Conservation (phyloP, 106 monocot genomes). For the Iris macrosiphon region DNA sequence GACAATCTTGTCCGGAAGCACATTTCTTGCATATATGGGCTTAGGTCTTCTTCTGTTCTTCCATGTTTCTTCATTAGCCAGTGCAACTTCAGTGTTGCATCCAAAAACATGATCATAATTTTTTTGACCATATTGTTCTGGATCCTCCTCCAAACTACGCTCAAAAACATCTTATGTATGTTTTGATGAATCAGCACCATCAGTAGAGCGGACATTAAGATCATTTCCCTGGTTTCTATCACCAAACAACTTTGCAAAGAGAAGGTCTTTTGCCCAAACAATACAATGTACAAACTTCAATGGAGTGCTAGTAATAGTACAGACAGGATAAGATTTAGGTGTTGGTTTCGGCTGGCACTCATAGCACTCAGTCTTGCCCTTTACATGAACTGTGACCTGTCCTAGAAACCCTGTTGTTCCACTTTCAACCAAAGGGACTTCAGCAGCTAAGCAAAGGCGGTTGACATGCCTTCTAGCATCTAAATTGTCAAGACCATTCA, state of each 20-base stretch:
- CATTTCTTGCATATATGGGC: constrained; percentile 67
- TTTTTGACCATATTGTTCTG: constrained; percentile 65
- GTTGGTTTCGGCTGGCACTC: constrained; percentile 91
- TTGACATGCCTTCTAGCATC: constrained; percentile 99
- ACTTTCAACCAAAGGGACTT: constrained; percentile 95
- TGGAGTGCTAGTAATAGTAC: constrained; percentile 80
- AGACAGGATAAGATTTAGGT: constrained; percentile 49
- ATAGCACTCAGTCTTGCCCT: constrained; percentile 93
- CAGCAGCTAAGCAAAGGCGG: constrained; percentile 96
- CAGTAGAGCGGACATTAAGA: constrained; percentile 65
- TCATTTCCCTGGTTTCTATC: constrained; percentile 85
- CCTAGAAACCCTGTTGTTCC: constrained; percentile 95
- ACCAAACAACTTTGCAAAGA: constrained; percentile 98
- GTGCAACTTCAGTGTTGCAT: constrained; percentile 69
- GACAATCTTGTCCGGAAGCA: constrained; percentile 25
- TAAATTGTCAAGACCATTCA: constrained; percentile 98
- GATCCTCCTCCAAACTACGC: constrained; percentile 43
- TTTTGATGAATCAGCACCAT: constrained; percentile 32
- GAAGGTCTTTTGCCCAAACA: constrained; percentile 99
- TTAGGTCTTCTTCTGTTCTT: constrained; percentile 66
- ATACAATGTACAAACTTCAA: constrained; percentile 98
- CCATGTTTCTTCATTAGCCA: constrained; percentile 96
- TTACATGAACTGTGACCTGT: constrained; percentile 93
- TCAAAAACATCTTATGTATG: constrained; percentile 66
- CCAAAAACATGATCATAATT: constrained; percentile 99